Base-by-base conservation (phyloP, 352 stramenopile genomes). In the Phytophthora sp. region DNA sequence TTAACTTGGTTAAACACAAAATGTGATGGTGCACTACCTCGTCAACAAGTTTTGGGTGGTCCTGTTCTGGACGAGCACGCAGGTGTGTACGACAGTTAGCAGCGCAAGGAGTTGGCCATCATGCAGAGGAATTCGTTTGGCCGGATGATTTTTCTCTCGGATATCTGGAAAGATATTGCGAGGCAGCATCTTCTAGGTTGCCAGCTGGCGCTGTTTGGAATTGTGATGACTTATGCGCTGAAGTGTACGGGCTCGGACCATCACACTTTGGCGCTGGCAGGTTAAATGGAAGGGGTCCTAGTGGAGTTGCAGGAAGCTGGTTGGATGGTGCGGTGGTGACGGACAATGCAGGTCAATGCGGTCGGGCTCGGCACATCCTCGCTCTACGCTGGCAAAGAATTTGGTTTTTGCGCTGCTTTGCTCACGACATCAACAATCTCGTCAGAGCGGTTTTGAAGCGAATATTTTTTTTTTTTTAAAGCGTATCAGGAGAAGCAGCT, bases 111-210 rank as follows among this genome's bases (percentile, higher is more conserved):
- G 24, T 21, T 35, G 26, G 15, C 23, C 13, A n/a, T 20, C 3
- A 31, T 49, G 23, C 23, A 49, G 42, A 34, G 30, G 30, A 34
- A 34, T 12, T 34, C 30, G 9, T 34, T 49, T 34, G 28, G 28
- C n/a, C n/a, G n/a, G n/a, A n/a, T n/a, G n/a, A n/a, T n/a, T 49
- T 49, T 49, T 13, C 10, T 32, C 5, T 49, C 42, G 23, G 21
- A 49, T 23, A 20, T 49, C 21, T 49, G 42, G 24, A n/a, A 35
- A 20, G 34, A 49, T 34, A 49, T 49, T 49, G 23, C 42, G 17
- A 49, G n/a, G 28, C 42, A 49, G 12, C 23, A 31, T 35, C 11
- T 34, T 49, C 23, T 34, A 34, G 42, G 42, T 17, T 49, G 42
- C 15, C 42, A 49, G n/a, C 13, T 49, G 15, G 13, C 42, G 24